Base-by-base conservation (phyloP, 2,329 filamentous ascomycete species). In the Xylariaceae sp. region DNA sequence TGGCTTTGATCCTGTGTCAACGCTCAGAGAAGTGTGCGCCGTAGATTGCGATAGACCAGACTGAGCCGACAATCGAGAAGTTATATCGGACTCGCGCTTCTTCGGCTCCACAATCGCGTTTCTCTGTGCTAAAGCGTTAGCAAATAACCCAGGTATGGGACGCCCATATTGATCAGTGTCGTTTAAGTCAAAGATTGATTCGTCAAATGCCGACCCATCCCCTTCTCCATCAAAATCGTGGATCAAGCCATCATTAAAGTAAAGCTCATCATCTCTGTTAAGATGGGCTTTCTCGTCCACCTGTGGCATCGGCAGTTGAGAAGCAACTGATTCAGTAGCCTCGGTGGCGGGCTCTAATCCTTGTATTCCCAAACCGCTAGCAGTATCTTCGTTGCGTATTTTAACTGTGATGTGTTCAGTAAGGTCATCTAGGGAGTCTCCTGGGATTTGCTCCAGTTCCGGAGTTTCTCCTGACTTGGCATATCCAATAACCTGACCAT, bases 131-230 rank as follows among this genome's bases (percentile, higher is more conserved):
- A 83, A 74, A 1, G 79, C 81, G 35, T 75, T 75, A 4, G 80
- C 81, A 68, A 85, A 85, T 1, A 79, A 78, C 4, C 81, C 81
- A 0, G 81, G 81, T 32, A 84, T 79, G 1, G 81, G 84, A 18
- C 84, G 76, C 13, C 84, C 84, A 64, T 81, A 86, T 57, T 78
- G 70, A 68, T 87, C 80, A 11, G 84, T 84, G 63, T 87, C 84
- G 45, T 87, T 78, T 26, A 84, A 78, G 59, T 91, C 88, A 64
- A 91, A 91, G 11, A 90, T 79, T 5, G 85, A 87, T 67, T 91
- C 88, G 56, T 91, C 87, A 67, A 91, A 90, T 1, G 80, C 76
- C 0, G 75, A 74, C 1, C 77, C 77, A 23, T 86, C 81, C 15
- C 77, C 78, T 53, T 80, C 76, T 3, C 78, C 73, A 43, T 77